These are phyloP conservation scores for Naganishia vaughanmartiniae DNA, from an alignment of 768 basidiomycete genomes.

Conservation along the genomic window DNA sequence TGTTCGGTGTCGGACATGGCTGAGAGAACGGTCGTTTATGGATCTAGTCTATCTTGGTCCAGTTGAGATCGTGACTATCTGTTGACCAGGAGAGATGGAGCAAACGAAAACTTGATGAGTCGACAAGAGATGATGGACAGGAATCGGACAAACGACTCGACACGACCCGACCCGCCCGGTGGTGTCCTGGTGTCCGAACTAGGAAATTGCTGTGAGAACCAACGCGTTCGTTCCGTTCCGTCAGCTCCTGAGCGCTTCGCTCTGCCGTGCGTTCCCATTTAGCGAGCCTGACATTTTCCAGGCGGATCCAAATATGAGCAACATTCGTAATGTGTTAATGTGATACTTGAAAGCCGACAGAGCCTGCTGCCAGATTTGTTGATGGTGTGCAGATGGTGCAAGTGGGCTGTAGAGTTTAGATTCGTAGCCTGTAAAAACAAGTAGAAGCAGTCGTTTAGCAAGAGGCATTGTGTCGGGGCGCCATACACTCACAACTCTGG, in stretches of 20 bases:
- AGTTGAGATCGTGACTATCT: background rate
- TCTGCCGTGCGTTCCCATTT: constrained; percentile 17
- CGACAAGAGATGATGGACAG: background rate
- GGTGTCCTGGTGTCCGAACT: too few species aligned
- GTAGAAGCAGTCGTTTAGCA: too few species aligned
- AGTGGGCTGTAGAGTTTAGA: too few species aligned
- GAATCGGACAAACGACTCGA: background rate
- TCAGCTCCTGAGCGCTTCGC: background rate
- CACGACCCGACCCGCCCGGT: too few species aligned
- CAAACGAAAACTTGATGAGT: constrained; percentile 3
- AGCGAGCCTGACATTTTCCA: constrained; percentile 12
- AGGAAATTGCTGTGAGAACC: background rate
- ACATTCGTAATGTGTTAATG: background rate
- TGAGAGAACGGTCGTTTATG: background rate
- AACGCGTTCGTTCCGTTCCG: background rate
- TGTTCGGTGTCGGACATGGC: constrained; percentile 29
- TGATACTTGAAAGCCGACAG: too few species aligned
- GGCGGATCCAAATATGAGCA: background rate
- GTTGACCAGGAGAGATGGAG: background rate
- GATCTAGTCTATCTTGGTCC: background rate
- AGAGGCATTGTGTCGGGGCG: too few species aligned
- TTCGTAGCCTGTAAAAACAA: too few species aligned
- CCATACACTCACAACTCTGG: background rate
- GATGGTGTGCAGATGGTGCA: background rate
- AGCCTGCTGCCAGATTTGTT: background rate